Percentiles rank a stretch among this genome's conserved stretches.
These are phyloP conservation scores for Leptographium galeiforme DNA, from an alignment of 2,329 filamentous ascomycete genomes.

Conservation along the genomic window DNA sequence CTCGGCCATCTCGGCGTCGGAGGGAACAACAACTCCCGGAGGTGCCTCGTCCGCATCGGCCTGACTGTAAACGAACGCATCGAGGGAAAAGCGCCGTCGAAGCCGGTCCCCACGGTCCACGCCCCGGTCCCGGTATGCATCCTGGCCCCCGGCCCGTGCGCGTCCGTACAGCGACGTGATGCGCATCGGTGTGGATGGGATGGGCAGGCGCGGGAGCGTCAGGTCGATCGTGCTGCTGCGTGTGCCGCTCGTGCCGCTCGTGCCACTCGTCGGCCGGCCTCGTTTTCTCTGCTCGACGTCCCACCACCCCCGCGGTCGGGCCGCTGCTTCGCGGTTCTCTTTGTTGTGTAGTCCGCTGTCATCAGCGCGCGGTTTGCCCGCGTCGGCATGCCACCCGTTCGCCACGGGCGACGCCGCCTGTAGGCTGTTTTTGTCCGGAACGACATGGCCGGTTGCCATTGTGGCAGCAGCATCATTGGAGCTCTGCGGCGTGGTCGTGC, in stretches of 20 bases:
- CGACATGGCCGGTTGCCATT: not conserved
- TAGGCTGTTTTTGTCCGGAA: not conserved
- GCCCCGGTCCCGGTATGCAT: not conserved
- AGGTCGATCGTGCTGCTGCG: not conserved
- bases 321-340: not conserved
- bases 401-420: not conserved
- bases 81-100: constrained; percentile 8
- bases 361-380: not conserved
- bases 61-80: constrained; percentile 16
- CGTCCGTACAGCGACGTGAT: not conserved
- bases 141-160: not conserved
- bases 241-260: not conserved
- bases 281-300: not conserved
- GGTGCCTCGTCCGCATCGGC: constrained; percentile 11
- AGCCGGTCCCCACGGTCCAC: not conserved
- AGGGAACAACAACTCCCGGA: constrained; percentile 8
- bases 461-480: not conserved
- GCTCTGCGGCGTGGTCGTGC: not conserved
- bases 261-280: not conserved
- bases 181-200: not conserved
- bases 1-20: constrained; percentile 3
- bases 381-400: not conserved
- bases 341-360: not conserved
- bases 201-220: not conserved
- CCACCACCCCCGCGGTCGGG: not conserved